Percentiles rank a stretch among this genome's conserved stretches.
Conservation (phyloP, 768 basidiomycete species). For the Trametes villosa region DNA sequence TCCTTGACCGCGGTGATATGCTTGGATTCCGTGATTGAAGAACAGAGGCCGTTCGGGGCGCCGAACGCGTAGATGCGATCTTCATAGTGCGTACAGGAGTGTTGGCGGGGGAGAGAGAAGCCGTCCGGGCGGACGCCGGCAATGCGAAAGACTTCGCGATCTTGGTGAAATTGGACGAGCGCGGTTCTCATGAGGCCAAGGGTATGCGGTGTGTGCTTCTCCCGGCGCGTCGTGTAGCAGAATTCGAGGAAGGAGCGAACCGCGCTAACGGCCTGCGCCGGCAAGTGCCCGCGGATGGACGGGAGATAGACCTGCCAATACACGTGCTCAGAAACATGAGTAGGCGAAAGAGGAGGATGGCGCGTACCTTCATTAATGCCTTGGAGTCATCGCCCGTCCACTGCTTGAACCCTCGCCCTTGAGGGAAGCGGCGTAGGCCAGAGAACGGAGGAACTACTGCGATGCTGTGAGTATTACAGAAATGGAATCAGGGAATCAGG, state of each 20-base stretch:
- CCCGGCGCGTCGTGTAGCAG: constrained; percentile 21
- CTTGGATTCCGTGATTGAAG: constrained; percentile 31
- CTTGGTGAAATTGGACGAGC: not conserved
- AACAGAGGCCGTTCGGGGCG: constrained; percentile 30
- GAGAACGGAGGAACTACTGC: constrained; percentile 18
- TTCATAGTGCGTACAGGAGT: constrained; percentile 1
- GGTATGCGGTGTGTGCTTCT: constrained; percentile 13
- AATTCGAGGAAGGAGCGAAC: constrained; percentile 26
- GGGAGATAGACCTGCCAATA: constrained; percentile 26
- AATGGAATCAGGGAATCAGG: too few species aligned
- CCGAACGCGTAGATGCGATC: constrained; percentile 24
- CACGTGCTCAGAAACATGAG: not conserved
- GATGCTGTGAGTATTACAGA: constrained; percentile 16
- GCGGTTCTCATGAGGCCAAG: not conserved
- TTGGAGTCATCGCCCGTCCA: constrained; percentile 31
- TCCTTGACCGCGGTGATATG: constrained; percentile 32
- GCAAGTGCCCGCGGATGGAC: not conserved
- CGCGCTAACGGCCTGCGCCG: constrained; percentile 1
- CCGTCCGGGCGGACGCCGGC: not conserved
- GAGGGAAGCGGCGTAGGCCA: constrained; percentile 20
- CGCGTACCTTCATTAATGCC: constrained; percentile 27
- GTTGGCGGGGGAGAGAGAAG: not conserved
- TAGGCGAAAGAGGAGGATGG: too few species aligned
- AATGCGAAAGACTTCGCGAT: not conserved
- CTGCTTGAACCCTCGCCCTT: constrained; percentile 27